Conservation (phyloP, 345 rosid species). For the Salix brachista region DNA sequence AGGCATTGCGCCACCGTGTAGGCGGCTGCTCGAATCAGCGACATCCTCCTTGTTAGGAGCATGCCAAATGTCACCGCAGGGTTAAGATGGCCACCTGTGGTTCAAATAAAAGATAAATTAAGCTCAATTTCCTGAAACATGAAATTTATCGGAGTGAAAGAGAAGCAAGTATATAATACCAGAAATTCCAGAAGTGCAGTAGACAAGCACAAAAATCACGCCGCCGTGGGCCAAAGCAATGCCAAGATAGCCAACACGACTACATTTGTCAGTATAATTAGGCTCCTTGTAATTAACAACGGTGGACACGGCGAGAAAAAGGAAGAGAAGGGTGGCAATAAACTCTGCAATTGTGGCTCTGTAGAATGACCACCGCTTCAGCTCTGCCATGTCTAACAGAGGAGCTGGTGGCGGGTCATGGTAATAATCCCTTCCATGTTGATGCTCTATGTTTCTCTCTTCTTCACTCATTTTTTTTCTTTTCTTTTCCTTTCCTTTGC, state of each 20-base stretch:
- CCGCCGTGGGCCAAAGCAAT: constrained; percentile 91
- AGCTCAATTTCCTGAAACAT: not conserved
- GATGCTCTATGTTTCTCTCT: no score
- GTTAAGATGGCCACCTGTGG: constrained; percentile 66
- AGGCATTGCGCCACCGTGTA: constrained; percentile 79
- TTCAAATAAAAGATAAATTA: constrained; percentile 3
- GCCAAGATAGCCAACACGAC: constrained; percentile 75
- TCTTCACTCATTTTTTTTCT: no score
- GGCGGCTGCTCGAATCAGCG: constrained; percentile 54
- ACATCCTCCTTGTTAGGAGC: constrained; percentile 63
- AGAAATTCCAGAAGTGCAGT: constrained; percentile 83
- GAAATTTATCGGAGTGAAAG: constrained; percentile 4
- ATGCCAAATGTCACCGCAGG: constrained; percentile 66
- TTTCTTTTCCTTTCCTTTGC: no score
- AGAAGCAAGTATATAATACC: constrained; percentile 27
- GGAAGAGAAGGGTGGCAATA: constrained; percentile 50
- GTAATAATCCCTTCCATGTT: not conserved
- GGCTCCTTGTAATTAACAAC: constrained; percentile 65
- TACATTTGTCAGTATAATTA: constrained; percentile 48
- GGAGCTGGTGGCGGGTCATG: constrained; percentile 12
- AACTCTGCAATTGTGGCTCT: constrained; percentile 12
- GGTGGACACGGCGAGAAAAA: constrained; percentile 72
- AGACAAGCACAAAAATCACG: constrained; percentile 64
- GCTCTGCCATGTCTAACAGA: not conserved
- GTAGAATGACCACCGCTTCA: constrained; percentile 6